Evolutionary conservation across 2,329 filamentous ascomycete genomes (phyloP), one percentile per base, ranked within the genome.

Genomic region (Sporothrix sp.): DNA sequence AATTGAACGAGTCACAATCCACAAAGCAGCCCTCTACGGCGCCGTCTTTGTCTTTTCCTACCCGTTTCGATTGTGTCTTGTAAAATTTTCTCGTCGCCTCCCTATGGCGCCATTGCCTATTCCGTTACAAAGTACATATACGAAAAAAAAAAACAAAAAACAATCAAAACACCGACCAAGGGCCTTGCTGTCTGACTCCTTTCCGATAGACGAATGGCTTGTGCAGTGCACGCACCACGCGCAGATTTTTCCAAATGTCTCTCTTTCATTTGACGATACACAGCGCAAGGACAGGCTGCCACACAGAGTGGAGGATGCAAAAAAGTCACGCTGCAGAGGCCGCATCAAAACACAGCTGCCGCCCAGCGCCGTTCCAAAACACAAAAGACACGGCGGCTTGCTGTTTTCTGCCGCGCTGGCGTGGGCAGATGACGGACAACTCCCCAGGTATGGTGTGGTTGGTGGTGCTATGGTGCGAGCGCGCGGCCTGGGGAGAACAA

Each of bases 341-440:
- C 33, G 35, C 33, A 14, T 21, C 6, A 37, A 16, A 27, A 37
- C 16, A 37, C 18, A 16, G 25, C n/a, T n/a, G 25, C 25, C 25
- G 10, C 25, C 25, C 25, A 28, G n/a, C n/a, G n/a, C n/a, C n/a
- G n/a, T n/a, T n/a, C n/a, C n/a, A n/a, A n/a, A 45, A 33, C n/a
- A 21, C 13, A 20, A 21, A 33, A 30, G 27, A 43, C 30, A 32
- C n/a, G n/a, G n/a, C n/a, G n/a, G n/a, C n/a, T n/a, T n/a, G 18
- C 36, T 11, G 36, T 23, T 5, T 6, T 13, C 4, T 37, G 30
- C 48, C 40, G 48, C 7, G 47, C n/a, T 47, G 43, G 50, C 50
- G 50, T 51, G 49, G 50, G 50, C 50, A 51, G 43, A 51, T 47
- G 50, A 47, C 37, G 43, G 50, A 21, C 40, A 35, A 21, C 21